Evolutionary conservation across 202 grass and related monocot species (phyloP), one percentile per base, ranked within the genome.

Genomic region (Bolboschoenoplectus hybrid): DNA sequence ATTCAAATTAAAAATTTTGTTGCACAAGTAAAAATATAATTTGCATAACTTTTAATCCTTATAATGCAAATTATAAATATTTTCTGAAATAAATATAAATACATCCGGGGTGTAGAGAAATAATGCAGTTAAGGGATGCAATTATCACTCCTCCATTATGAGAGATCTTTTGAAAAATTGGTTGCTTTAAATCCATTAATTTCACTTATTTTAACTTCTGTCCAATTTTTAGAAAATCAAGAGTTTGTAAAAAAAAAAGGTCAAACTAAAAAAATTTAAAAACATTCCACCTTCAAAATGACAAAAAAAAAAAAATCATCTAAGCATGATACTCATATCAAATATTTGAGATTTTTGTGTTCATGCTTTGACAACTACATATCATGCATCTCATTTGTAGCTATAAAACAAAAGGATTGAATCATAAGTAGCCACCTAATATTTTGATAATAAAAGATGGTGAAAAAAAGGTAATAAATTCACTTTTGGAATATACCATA

Each of bases 401-500:
- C 26, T 26, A 26, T 26, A 26, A 26, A 26, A 26, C 26, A 17
- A 4, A 32, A 26, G 17, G 0, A 47, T 6, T 2, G 43, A 63
- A 32, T 63, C 57, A 64, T 26, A 63, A 63, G 8, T 20, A 81
- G 40, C 38, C 55, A 82, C 78, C 38, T 8, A 81, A 43, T 16
- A 62, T 17, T 35, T 55, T 53, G 7, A 63, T 60, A 36, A 61
- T 19, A 26, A 81, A 65, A 82, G 81, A 67, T 67, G 62, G 26
- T 7, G 62, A 65, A 67, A 19, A 50, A 62, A 26, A 26, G 26
- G 26, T 6, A 35, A 47, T 3, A 50, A 52, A 55, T 68, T 69
- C 39, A 60, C 44, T 41, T 79, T 79, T 70, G 81, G 81, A 84
- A 84, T 84, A 70, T 84, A 39, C 58, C 46, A 51, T 43, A 57